Evolutionary conservation across 225 moss, liverwort and hornwort genomes (phyloP), one percentile per base, ranked within the genome.

Genomic region (Sphagnum tenellum): DNA sequence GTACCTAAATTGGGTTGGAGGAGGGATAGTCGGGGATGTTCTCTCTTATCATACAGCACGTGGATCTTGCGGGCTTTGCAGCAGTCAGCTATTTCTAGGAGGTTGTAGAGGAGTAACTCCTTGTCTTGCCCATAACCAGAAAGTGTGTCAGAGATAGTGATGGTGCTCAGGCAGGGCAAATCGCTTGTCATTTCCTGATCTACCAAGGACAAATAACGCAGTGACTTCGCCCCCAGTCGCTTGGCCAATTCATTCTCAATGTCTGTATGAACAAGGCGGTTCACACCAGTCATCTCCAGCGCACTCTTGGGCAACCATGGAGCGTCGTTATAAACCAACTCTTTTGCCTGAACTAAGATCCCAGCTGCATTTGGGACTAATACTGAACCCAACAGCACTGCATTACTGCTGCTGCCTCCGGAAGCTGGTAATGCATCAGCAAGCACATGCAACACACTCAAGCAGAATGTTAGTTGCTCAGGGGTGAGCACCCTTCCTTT

Each of bases 121-220:
- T 76, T 75, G 48, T 82, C 81, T 0, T 29, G 29, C 70, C 87
- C 82, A 62, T 70, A 75, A 55, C 78, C 76, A 47, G 77, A 66
- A 52, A 87, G 82, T 12, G 83, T 70, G 47, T 89, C 89, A 50
- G 84, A 77, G 65, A 92, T 85, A 46, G 82, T 74, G 59, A 73
- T 67, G 57, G 81, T 76, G 66, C 80, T 77, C 48, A 85, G 79
- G 67, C 92, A 92, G 11, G 92, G 87, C 63, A 92, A 79, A 76
- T 85, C 83, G 73, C 92, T 92, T 3, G 92, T 92, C 92, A 92
- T 92, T 74, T 92, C 87, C 77, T 92, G 89, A 76, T 92, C 92
- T 56, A 92, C 92, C 29, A 92, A 79, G 49, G 92, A 92, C 70
- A 92, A 77, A 64, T 92, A 92, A 67, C 92, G 78, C 57, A 92